These are phyloP conservation scores for Crithidia thermophila DNA, from an alignment of 208 protist species.

Conservation along the genomic window DNA sequence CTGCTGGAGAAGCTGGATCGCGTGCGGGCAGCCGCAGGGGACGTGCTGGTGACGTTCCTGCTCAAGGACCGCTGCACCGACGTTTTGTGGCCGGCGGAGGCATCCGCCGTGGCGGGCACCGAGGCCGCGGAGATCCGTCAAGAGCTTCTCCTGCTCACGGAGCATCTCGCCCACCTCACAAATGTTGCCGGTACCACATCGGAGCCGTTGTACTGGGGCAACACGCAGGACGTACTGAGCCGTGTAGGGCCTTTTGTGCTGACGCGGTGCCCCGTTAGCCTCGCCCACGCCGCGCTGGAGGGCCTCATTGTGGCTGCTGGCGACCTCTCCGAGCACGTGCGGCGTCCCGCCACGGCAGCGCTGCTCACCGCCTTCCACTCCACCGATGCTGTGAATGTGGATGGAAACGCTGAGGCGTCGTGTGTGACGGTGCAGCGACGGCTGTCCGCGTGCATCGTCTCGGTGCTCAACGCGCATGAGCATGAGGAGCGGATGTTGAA, in stretches of 20 bases:
- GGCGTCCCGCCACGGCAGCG: conserved; percentile 58
- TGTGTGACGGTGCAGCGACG: conserved; percentile 9
- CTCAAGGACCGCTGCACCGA: conserved; percentile 14
- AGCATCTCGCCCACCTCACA: conserved; percentile 11
- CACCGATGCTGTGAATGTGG: too few species aligned
- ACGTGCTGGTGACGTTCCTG: conserved; percentile 45
- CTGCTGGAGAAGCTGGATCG: conserved; percentile 94
- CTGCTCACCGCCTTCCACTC: conserved; percentile 53
- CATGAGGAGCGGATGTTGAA: conserved; percentile 85
- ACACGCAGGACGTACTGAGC: conserved; percentile 50
- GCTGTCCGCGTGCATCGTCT: conserved; percentile 60
- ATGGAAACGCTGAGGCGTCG: too few species aligned
- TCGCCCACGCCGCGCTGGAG: conserved; percentile 63
- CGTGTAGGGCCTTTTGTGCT: conserved; percentile 58
- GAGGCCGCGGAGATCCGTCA: not conserved
- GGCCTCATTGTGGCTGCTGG: conserved; percentile 87
- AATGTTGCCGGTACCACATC: not conserved
- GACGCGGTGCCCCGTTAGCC: conserved; percentile 30
- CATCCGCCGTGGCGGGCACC: not conserved
- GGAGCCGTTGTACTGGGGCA: conserved; percentile 30
- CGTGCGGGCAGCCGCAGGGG: conserved; percentile 68
- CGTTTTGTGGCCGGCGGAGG: not conserved
- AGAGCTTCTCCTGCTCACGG: conserved; percentile 15
- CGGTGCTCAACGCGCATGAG: conserved; percentile 45
- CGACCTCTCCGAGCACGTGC: conserved; percentile 84